Evolutionary conservation across 2,329 filamentous ascomycete genomes (phyloP).

Genomic region (Amylocarpus encephaloides): DNA sequence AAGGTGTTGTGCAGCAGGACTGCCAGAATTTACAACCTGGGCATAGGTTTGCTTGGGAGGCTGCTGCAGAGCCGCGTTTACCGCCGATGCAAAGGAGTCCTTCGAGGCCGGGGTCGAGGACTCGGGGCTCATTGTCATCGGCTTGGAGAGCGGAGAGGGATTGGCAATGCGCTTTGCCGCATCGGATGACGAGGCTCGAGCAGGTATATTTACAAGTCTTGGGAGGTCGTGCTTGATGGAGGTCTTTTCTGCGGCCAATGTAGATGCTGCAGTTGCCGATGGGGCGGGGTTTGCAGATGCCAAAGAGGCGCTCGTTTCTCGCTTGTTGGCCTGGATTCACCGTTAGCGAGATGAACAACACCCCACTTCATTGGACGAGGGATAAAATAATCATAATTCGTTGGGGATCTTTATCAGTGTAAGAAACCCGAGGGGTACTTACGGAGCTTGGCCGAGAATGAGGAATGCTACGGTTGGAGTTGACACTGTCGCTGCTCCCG

Average conservation of each 20-base stretch:
- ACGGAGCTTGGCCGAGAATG: conserved; percentile 60
- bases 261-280: conserved; percentile 28
- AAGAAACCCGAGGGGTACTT: conserved; percentile 37
- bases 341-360: conserved; percentile 28
- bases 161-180: conserved; percentile 57
- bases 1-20: conserved; percentile 74
- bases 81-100: conserved; percentile 35
- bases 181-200: conserved; percentile 53
- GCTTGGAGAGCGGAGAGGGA: conserved; percentile 70
- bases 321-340: conserved; percentile 53
- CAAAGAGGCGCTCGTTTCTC: conserved; percentile 42
- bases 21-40: conserved; percentile 32
- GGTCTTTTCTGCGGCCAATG: conserved; percentile 37
- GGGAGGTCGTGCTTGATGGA: conserved; percentile 46
- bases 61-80: conserved; percentile 30
- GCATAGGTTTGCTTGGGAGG: conserved; percentile 28
- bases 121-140: conserved; percentile 55
- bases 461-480: conserved; percentile 47
- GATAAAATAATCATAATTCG: conserved; percentile 29
- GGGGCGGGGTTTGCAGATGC: conserved; percentile 39
- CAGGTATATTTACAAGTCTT: conserved; percentile 51
- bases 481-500: conserved; percentile 59
- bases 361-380: conserved; percentile 25
- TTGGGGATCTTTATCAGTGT: not conserved
- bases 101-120: conserved; percentile 37